phyloP scores from a whole-genome alignment of 352 stramenopile genomes.

The Phytophthora uliginosa region DNA sequence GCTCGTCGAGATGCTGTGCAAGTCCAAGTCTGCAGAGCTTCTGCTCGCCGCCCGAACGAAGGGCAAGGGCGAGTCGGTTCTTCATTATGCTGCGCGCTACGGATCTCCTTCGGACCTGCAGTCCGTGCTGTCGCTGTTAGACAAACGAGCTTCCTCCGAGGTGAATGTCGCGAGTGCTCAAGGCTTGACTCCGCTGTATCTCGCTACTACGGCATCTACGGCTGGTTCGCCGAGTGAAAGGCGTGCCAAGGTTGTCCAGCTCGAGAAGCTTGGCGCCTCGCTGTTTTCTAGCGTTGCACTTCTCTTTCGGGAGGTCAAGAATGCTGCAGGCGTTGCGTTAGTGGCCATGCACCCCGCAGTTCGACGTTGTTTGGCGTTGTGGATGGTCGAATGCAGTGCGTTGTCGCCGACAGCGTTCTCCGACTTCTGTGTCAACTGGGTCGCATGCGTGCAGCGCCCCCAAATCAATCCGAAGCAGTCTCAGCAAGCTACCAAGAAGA shows the following conservation, averaged over 20 bases:
- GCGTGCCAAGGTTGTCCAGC: conserved; percentile 22
- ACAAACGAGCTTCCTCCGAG: conserved; percentile 9
- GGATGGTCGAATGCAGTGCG: conserved; percentile 26
- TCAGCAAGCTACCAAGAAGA: conserved; percentile 1
- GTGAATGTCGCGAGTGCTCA: conserved; percentile 28
- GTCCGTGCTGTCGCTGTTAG: conserved; percentile 24
- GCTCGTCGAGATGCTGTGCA: conserved; percentile 33
- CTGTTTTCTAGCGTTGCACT: conserved; percentile 20
- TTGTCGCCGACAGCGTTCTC: conserved; percentile 21
- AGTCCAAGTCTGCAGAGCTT: conserved; percentile 15
- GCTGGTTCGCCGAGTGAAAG: conserved; percentile 31
- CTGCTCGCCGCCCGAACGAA: conserved; percentile 34
- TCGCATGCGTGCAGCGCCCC: conserved; percentile 37
- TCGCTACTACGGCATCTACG: conserved; percentile 24
- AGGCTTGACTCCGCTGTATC: conserved; percentile 38
- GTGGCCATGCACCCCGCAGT: conserved; percentile 26
- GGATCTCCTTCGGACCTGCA: conserved; percentile 30
- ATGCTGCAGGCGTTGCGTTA: conserved; percentile 8
- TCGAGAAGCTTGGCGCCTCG: conserved; percentile 28
- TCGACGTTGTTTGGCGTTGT: conserved; percentile 28
- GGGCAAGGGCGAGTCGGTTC: conserved; percentile 32
- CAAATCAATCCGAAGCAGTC: conserved; percentile 7
- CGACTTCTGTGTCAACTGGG: conserved; percentile 38
- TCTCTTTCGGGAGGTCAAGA: conserved; percentile 32
- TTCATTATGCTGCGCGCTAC: conserved; percentile 46